Conservation (phyloP, 1,284 basidiomycete species). For the Heterobasidion irregulare region DNA sequence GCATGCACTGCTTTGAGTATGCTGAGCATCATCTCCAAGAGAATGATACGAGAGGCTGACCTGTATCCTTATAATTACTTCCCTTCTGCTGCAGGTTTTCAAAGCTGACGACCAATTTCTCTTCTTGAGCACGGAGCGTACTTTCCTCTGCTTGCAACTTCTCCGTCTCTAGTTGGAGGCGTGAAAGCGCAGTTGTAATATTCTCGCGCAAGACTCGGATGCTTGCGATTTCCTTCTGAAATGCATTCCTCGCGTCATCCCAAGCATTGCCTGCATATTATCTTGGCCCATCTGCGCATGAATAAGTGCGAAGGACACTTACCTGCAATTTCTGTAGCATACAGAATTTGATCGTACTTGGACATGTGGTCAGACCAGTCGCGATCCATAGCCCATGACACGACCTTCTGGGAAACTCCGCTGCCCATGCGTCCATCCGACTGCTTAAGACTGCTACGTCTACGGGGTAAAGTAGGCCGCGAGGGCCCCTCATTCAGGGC, state of each 20-base stretch:
- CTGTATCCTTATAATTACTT: conserved; percentile 44
- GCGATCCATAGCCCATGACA: conserved; percentile 65
- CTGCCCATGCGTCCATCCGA: conserved; percentile 35
- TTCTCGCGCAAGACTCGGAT: conserved; percentile 47
- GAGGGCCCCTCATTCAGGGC: conserved; percentile 2
- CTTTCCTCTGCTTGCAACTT: conserved; percentile 46
- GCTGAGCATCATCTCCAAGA: neutral
- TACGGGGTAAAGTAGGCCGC: conserved; percentile 30
- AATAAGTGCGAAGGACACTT: conserved; percentile 9
- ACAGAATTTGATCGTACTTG: conserved; percentile 43
- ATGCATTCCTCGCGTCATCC: conserved; percentile 43
- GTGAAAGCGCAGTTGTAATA: conserved; percentile 43
- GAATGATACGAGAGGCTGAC: conserved; percentile 22
- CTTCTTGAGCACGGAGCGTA: conserved; percentile 44
- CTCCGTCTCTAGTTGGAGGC: conserved; percentile 46
- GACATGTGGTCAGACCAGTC: conserved; percentile 49
- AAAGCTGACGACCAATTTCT: conserved; percentile 40
- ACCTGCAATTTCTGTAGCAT: conserved; percentile 51
- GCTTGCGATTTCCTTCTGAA: conserved; percentile 50
- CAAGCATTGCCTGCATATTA: conserved; percentile 39
- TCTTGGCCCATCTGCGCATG: neutral
- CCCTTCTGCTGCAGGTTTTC: conserved; percentile 51
- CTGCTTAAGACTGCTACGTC: conserved; percentile 57
- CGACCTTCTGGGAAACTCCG: conserved; percentile 48
- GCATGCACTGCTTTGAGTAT: conserved; percentile 35